Conservation (phyloP, 768 basidiomycete genomes). For the Hericium coralloides region DNA sequence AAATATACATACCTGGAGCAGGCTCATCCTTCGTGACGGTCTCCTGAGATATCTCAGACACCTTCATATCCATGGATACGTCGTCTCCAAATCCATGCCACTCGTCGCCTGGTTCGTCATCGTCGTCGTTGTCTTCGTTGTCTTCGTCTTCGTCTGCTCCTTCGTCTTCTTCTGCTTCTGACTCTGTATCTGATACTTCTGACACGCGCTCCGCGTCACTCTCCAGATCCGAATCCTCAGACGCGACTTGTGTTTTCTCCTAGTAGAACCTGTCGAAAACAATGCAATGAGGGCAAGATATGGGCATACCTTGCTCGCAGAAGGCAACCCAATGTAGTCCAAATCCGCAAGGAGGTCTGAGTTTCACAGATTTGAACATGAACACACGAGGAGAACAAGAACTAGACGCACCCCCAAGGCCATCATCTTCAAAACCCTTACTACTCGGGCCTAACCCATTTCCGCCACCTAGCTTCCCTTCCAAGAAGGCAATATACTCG, state of each 20-base stretch:
- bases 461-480: constrained; percentile 55
- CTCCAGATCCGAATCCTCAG: constrained; percentile 14
- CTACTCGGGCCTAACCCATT: constrained; percentile 32
- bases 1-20: constrained; percentile 2
- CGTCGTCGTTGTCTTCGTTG: constrained; percentile 6
- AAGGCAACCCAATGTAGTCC: constrained; percentile 16
- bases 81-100: constrained; percentile 28
- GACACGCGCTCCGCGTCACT: constrained; percentile 19
- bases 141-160: constrained; percentile 4
- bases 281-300: background rate
- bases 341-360: constrained; percentile 21
- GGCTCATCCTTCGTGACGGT: background rate
- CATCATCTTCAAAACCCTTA: constrained; percentile 56
- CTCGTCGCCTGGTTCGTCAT: constrained; percentile 23
- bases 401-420: constrained; percentile 61
- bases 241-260: background rate
- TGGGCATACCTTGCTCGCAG: background rate
- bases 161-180: constrained; percentile 8
- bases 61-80: too few species aligned
- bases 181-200: constrained; percentile 18
- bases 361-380: background rate
- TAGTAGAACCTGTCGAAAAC: background rate
- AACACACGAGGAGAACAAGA: background rate
- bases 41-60: constrained; percentile 19
- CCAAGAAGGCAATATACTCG: constrained; percentile 76